Conservation (phyloP, 2,329 filamentous ascomycete species). For the Fusarium citri region DNA sequence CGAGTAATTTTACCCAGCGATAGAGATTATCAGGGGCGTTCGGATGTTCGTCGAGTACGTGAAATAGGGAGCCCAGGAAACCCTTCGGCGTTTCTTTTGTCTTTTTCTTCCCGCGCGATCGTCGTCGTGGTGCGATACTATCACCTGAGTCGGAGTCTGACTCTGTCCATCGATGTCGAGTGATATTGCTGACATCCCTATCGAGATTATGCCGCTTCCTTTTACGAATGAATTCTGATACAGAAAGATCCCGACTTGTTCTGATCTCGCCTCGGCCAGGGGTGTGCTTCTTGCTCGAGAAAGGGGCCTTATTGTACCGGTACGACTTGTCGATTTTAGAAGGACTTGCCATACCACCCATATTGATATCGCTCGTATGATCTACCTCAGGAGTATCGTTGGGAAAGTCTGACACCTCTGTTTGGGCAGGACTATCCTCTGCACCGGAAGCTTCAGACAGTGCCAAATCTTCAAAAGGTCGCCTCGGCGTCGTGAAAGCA, state of each 20-base stretch:
- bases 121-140: slow-evolving; percentile 40
- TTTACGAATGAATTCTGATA: slow-evolving; percentile 63
- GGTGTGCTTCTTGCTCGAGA: slow-evolving; percentile 55
- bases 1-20: slow-evolving; percentile 68
- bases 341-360: slow-evolving; percentile 60
- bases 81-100: slow-evolving; percentile 38
- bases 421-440: slow-evolving; percentile 70
- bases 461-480: slow-evolving; percentile 64
- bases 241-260: slow-evolving; percentile 54
- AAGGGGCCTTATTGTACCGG: slow-evolving; percentile 56
- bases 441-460: slow-evolving; percentile 68
- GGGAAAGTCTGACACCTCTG: slow-evolving; percentile 66
- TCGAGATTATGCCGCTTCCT: slow-evolving; percentile 64
- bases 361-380: slow-evolving; percentile 56
- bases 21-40: slow-evolving; percentile 69
- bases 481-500: slow-evolving; percentile 72
- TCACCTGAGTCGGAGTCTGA: slow-evolving; percentile 64
- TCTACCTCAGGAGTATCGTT: slow-evolving; percentile 66
- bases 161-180: slow-evolving; percentile 58
- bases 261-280: slow-evolving; percentile 75
- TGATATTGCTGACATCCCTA: slow-evolving; percentile 64
- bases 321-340: slow-evolving; percentile 59
- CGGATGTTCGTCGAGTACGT: slow-evolving; percentile 67
- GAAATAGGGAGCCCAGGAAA: slow-evolving; percentile 59
- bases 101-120: slow-evolving; percentile 43